Base-by-base conservation (phyloP, 192 early-diverging fungal species). In the Neocallimastix lanati region DNA sequence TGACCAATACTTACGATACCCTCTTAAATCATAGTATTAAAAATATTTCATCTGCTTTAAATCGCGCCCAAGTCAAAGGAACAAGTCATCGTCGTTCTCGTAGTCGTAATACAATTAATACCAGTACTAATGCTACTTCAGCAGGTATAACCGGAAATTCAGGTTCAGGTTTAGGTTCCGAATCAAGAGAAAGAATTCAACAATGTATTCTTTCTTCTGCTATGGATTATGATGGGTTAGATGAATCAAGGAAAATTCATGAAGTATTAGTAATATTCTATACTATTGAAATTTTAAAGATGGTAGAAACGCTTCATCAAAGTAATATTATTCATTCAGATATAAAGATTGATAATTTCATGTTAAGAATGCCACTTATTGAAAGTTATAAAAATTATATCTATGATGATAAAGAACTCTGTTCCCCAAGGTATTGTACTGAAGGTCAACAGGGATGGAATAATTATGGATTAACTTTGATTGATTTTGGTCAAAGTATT, bases 311-410 rank as follows among this genome's bases (percentile, higher is more conserved):
- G 3, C 78, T 90, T 18, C 88, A 90, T 82, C 29, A 78, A 12
- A 81, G 79, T 35, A 86, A 86, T 5, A 77, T 90, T 38, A 80
- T 90, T 13, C 89, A 90, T 78, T 81, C 83, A 27, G 85, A 90
- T 76, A 79, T 90, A 40, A 82, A 84, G 50, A 36, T 81, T 21
- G 85, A 89, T 76, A 90, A 86, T 77, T 29, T 90, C 33, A 67
- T 90, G 27, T 79, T 85, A 76, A 76, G 29, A 38, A 29, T 80
- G 29, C 78, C 79, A 25, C 4, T 79, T 13, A 14, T 30, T 28
- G 78, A 80, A 28, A 36, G 77, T 25, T 40, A 82, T 16, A 79
- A 80, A 67, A n/a, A 77, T 16, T 84, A 58, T 15, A 81, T 58
- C 28, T 76, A 79, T 29, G 50, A 80, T 36, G 80, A 29, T 13